Conservation (phyloP, 2,329 filamentous ascomycete species). For the Dothistroma pini region DNA sequence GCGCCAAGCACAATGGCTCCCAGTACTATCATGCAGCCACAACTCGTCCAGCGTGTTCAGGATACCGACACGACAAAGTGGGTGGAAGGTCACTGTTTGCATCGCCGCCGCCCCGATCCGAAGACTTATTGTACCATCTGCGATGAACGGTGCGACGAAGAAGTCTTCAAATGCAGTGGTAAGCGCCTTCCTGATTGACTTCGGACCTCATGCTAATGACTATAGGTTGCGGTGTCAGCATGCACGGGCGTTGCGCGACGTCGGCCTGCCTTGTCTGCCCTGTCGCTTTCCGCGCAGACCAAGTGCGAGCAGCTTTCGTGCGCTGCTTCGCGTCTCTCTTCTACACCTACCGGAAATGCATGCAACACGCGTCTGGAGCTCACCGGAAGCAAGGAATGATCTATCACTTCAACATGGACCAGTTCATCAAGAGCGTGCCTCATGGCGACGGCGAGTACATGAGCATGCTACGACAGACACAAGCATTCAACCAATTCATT, state of each 20-base stretch:
- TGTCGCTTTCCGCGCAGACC: conserved; percentile 61
- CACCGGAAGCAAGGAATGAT: conserved; percentile 60
- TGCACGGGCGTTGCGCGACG: conserved; percentile 58
- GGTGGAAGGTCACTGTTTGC: conserved; percentile 81
- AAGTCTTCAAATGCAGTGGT: conserved; percentile 68
- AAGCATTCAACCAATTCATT: conserved; percentile 67
- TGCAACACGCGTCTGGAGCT: conserved; percentile 56
- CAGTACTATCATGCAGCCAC: conserved; percentile 81
- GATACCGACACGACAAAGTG: conserved; percentile 78
- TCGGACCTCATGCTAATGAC: conserved; percentile 17
- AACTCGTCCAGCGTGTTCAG: conserved; percentile 72
- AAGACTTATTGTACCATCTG: conserved; percentile 67
- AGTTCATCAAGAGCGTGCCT: conserved; percentile 61
- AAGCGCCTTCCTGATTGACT: conserved; percentile 27
- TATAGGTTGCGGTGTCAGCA: conserved; percentile 52
- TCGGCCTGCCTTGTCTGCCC: conserved; percentile 63
- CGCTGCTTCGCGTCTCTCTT: conserved; percentile 66
- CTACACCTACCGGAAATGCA: conserved; percentile 64
- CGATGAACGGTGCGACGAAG: conserved; percentile 70
- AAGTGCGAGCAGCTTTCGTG: conserved; percentile 65
- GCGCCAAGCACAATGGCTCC: conserved; percentile 82
- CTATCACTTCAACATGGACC: conserved; percentile 65
- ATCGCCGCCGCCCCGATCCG: conserved; percentile 59
- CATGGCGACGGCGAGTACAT: conserved; percentile 63
- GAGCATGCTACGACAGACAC: conserved; percentile 60